Evolutionary conservation across 1,284 basidiomycete species (phyloP), one percentile per base, ranked within the genome.

Genomic region (Ceratobasidium papillatum): DNA sequence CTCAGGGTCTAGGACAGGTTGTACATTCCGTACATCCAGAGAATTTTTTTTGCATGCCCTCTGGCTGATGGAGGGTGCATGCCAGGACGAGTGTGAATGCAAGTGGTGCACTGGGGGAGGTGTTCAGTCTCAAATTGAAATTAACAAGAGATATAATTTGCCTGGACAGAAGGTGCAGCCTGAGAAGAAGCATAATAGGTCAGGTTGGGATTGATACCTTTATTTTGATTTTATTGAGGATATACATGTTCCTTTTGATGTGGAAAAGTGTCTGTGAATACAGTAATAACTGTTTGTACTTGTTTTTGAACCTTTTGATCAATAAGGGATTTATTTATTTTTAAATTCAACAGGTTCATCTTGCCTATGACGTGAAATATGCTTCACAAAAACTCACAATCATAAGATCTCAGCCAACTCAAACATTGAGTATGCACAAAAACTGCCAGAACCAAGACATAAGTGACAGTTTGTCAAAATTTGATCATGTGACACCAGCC

Each of bases 21-120:
- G 14, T 25, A 25, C 1, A 32, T 71, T 71, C n/a, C 54, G 68
- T 12, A 59, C 68, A 17, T 43, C 54, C 3, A 47, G 59, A 43
- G 68, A 71, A 34, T 71, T 71, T 34, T 14, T 32, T 9, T 12
- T 43, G 8, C 68, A 71, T 71, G 68, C 54, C 9, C 36, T 45
- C 8, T 71, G 68, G 68, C 43, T 71, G 2, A 58, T 71, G 41
- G 8, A 25, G 27, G 68, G 54, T 32, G 68, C 52, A 5, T 14
- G 8, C 17, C 2, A 3, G 14, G n/a, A 45, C 17, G 8, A n/a
- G 17, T 71, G 68, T 43, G 17, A 47, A 32, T 71, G 68, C 56
- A 71, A 59, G 19, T 71, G 43, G 14, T 61, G 56, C 22, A 43
- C 34, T 34, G 49, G 38, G 11, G 51, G 32, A 25, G 11, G 3